These are phyloP conservation scores for Arthrobotrys megalospora DNA, from an alignment of 2,329 filamentous ascomycete genomes.

Conservation along the genomic window DNA sequence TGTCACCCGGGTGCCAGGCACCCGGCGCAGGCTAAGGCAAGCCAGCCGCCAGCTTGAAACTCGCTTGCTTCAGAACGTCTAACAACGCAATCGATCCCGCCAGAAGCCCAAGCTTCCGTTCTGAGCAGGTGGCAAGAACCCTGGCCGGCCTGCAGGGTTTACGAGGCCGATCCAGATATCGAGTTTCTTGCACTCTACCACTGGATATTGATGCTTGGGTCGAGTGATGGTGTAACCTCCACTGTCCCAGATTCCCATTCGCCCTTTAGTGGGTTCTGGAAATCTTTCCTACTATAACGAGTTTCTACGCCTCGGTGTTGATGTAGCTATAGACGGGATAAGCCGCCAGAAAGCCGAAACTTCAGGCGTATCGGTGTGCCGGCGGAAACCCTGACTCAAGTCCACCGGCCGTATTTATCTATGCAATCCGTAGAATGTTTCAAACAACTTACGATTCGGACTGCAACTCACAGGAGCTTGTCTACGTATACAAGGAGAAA, in stretches of 20 bases:
- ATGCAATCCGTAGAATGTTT: neutral
- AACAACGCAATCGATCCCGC: conserved; percentile 38
- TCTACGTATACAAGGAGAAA: neutral
- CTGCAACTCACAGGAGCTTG: neutral
- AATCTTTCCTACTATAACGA: neutral
- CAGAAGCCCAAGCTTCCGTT: conserved; percentile 40
- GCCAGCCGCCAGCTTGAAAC: conserved; percentile 46
- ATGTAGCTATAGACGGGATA: neutral
- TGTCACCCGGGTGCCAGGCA: too few species aligned
- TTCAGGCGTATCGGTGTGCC: neutral
- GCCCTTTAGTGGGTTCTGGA: neutral
- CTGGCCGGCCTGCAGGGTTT: conserved; percentile 30
- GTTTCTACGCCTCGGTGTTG: neutral
- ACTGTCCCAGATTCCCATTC: neutral
- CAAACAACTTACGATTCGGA: neutral
- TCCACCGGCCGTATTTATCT: neutral
- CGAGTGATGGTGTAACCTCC: neutral
- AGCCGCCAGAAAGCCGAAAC: conserved; percentile 1
- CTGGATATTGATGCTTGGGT: neutral
- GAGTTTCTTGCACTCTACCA: neutral
- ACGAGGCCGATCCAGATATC: conserved; percentile 27
- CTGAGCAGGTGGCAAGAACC: conserved; percentile 49
- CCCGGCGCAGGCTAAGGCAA: neutral
- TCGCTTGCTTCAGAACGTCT: conserved; percentile 40
- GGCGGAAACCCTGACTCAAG: neutral